Percentiles rank a stretch among this genome's conserved stretches.
Evolutionary conservation across 495 filamentous ascomycete species (phyloP).

Genomic region (Neurospora sp.): DNA sequence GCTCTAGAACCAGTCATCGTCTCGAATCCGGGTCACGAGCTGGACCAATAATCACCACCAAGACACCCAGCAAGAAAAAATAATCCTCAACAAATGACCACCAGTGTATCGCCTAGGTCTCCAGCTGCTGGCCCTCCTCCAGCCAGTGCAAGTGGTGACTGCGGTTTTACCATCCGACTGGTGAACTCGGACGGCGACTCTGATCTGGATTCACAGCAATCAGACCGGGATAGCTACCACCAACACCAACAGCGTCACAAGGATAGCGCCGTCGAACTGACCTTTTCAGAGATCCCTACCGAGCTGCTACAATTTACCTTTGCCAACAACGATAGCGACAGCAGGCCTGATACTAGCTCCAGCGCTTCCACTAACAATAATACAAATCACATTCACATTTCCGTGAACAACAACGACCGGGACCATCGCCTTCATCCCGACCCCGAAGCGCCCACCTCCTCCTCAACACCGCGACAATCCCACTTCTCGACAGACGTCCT

Average conservation of each 20-base stretch:
- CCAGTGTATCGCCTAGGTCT: neutral
- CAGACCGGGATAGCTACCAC: slow-evolving; percentile 14
- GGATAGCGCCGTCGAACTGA: slow-evolving; percentile 20
- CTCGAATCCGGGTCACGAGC: neutral
- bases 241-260: slow-evolving; percentile 10
- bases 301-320: slow-evolving; percentile 28
- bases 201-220: slow-evolving; percentile 1
- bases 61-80: neutral
- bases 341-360: neutral
- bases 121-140: neutral
- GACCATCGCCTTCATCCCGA: neutral
- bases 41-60: neutral
- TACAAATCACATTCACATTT: neutral
- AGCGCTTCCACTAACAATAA: slow-evolving; percentile 9
- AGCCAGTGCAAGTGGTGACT: neutral
- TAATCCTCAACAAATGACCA: neutral
- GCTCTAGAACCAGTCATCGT: neutral
- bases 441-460: neutral
- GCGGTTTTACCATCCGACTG: neutral
- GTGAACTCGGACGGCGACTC: neutral
- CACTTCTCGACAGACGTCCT: slow-evolving; percentile 5
- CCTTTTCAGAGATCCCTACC: slow-evolving; percentile 31
- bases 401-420: neutral
- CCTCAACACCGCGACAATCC: slow-evolving; percentile 1
- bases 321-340: slow-evolving; percentile 12